phyloP scores from a whole-genome alignment of 129 eudicot genomes.

The Smallanthus sonchifolius region DNA sequence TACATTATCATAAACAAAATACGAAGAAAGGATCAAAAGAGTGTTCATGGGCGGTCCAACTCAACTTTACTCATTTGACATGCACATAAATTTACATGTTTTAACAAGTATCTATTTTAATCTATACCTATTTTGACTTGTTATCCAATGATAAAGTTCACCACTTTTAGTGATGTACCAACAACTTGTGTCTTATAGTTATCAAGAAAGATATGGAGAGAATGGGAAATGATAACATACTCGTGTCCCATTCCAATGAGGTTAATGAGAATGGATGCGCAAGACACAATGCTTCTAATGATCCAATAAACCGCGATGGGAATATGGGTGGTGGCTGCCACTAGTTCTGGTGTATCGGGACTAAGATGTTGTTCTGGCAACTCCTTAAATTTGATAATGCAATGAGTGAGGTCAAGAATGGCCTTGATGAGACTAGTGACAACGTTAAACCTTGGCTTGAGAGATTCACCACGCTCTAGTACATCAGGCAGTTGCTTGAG shows the following conservation, averaged over 20 bases:
- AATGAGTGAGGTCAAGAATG: conserved; percentile 56
- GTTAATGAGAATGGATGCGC: conserved; percentile 56
- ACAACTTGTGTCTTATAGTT: not conserved
- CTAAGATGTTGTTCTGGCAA: conserved; percentile 46
- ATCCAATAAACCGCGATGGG: conserved; percentile 76
- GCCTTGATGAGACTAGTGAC: conserved; percentile 50
- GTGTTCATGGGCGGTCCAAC: not conserved
- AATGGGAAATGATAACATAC: conserved; percentile 31
- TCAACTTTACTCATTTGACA: not conserved
- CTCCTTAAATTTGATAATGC: conserved; percentile 67
- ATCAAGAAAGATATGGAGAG: not conserved
- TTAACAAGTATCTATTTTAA: not conserved
- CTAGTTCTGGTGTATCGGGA: conserved; percentile 46
- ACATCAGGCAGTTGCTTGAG: conserved; percentile 58
- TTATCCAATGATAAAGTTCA: not conserved
- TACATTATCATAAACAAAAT: not conserved
- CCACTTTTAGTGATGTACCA: not conserved
- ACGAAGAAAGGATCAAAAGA: not conserved
- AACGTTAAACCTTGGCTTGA: conserved; percentile 47
- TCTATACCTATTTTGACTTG: not conserved
- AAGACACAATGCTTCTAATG: conserved; percentile 61
- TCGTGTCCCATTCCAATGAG: conserved; percentile 70
- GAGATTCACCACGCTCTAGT: conserved; percentile 39
- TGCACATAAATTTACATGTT: not conserved
- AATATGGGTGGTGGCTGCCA: conserved; percentile 49